Evolutionary conservation across 2,329 filamentous ascomycete genomes (phyloP), one percentile per base, ranked within the genome.

Genomic region (Penicillium sp.): DNA sequence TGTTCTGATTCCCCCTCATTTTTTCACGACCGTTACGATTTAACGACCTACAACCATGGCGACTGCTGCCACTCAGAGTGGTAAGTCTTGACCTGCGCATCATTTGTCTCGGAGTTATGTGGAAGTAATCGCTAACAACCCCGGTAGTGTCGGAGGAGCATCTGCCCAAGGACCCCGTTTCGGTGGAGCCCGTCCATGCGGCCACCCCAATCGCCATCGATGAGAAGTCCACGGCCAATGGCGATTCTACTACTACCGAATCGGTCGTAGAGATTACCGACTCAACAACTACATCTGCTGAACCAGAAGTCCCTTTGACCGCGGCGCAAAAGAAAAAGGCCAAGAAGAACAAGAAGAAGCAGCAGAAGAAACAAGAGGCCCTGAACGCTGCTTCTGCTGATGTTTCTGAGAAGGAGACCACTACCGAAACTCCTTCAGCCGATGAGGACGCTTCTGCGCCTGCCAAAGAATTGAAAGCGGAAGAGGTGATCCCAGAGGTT

Each of bases 31-130:
- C 57, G 58, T 66, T 63, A 66, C 64, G 64, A 66, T 50, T 67
- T 69, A 56, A 69, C 61, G 61, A 69, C 61, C 57, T 53, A 64
- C 54, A 57, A 61, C 25, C 47, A 66, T 68, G 66, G 66, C 67
- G 49, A 68, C 63, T 57, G 64, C 64, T 49, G 61, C 62, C 48
- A 67, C 65, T 50, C 59, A 64, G 45, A 63, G 65, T 62, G 64
- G 67, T 67, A 47, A 55, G 54, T 55, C 1, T 20, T 11, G 20
- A 41, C 10, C 39, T 12, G 42, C 17, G 17, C 12, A 4, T 17
- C 5, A 12, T n/a, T 42, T 41, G n/a, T 17, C 15, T 15, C 5
- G 11, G 12, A 11, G 35, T 12, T 7, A 22, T 37, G 12, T n/a
- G 34, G 37, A 25, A 14, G 7, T 25, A 45, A 20, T 41, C 28